Evolutionary conservation across 2,329 filamentous ascomycete genomes (phyloP), one percentile per base, ranked within the genome.

Genomic region (Alternaria angustiovoidea): DNA sequence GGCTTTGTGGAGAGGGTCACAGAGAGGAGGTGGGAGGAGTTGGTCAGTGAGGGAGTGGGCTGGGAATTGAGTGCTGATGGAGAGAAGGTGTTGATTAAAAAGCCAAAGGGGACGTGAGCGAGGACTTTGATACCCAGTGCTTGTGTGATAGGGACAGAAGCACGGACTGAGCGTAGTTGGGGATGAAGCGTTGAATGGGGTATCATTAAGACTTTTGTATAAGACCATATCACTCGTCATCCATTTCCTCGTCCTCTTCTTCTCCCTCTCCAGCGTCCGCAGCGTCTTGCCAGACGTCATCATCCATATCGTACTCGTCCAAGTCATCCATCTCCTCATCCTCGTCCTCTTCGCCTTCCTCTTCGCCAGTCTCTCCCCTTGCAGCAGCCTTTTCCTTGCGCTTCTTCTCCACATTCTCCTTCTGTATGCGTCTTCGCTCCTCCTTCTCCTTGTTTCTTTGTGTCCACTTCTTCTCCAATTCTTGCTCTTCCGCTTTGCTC

Each of bases 381-480:
- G 41, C 57, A 53, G 51, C 51, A 42, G 75, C 80, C 47, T 75
- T 87, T 55, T 86, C 85, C 74, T 89, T 88, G 78, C 86, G 87
- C 83, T 97, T 98, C 80, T 86, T 90, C 80, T 96, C 93, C 2
- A 99, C 87, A 70, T 98, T 98, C 67, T 91, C 93, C 78, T 87
- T 93, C 76, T 99, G 95, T 70, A 92, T 86, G 75, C 89, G 89
- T 81, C 88, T 90, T 66, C 95, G 85, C 57, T 87, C 87, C 58
- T 94, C 94, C 82, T 96, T 97, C 77, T 95, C 91, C 71, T 89
- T 87, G 58, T 87, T 86, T 72, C 88, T 86, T 80, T 90, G 82
- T 68, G 93, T 90, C 92, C 95, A 98, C 68, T 88, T 86, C 81
- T 89, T 87, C 69, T 98, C 94, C 69, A 97, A 80, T 65, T 91